Conservation (phyloP, 2,329 filamentous ascomycete genomes). For the Escovopsis weberi region DNA sequence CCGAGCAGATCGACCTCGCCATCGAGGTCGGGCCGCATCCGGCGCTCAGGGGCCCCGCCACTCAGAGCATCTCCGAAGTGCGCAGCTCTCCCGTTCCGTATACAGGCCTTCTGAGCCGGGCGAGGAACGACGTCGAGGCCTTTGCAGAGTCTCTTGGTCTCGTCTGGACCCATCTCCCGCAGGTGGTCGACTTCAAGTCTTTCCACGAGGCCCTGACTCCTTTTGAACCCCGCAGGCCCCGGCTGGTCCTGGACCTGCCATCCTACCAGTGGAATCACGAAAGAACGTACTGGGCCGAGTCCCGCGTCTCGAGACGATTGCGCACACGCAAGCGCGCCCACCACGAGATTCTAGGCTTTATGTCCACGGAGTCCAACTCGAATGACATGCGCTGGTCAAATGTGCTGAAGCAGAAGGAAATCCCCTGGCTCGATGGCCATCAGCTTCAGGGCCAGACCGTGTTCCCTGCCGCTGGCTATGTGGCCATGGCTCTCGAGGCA, state of each 20-base stretch:
- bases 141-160: conserved; percentile 7
- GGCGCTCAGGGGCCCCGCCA: conserved; percentile 30
- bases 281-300: conserved; percentile 18
- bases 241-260: conserved; percentile 16
- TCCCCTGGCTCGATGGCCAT: conserved; percentile 1
- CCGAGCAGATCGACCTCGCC: conserved; percentile 2
- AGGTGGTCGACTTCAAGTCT: conserved; percentile 1
- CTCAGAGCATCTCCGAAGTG: conserved; percentile 20
- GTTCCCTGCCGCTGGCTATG: conserved; percentile 3
- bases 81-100: conserved; percentile 4
- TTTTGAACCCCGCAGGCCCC: not conserved
- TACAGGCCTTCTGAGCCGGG: conserved; percentile 6
- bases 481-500: conserved; percentile 2
- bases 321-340: conserved; percentile 10
- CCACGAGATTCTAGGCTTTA: not conserved
- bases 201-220: not conserved
- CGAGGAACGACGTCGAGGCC: conserved; percentile 7
- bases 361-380: not conserved
- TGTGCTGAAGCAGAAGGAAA: not conserved
- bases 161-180: conserved; percentile 6
- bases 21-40: conserved; percentile 33
- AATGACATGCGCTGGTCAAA: conserved; percentile 1
- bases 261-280: conserved; percentile 23
- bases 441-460: conserved; percentile 1
- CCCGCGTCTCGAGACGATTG: conserved; percentile 12